Conservation (phyloP, 202 grass and related monocot species). For the Carex sylvatica region DNA sequence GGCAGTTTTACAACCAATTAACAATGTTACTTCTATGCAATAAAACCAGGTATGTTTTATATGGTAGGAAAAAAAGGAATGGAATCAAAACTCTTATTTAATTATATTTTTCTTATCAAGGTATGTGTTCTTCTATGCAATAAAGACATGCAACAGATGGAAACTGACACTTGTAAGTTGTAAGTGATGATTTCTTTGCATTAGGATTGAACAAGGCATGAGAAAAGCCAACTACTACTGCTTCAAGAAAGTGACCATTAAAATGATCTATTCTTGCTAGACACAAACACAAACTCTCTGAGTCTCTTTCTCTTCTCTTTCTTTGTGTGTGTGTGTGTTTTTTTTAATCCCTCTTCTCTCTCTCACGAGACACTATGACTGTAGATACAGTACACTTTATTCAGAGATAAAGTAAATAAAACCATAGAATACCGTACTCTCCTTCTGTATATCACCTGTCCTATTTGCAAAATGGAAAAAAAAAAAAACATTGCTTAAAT, state of each 20-base stretch:
- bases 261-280: slow-evolving; percentile 19
- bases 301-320: neutral
- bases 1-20: too few species aligned
- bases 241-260: slow-evolving; percentile 23
- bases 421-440: slow-evolving; percentile 4
- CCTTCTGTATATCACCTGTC: neutral
- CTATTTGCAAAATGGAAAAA: neutral
- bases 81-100: neutral
- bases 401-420: slow-evolving; percentile 16
- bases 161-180: slow-evolving; percentile 4
- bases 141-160: neutral
- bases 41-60: too few species aligned
- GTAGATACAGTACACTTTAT: slow-evolving; percentile 27
- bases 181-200: neutral
- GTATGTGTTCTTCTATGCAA: neutral
- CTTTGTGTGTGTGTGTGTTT: neutral
- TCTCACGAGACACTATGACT: slow-evolving; percentile 30
- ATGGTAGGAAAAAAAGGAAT: neutral
- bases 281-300: neutral
- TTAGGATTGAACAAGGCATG: slow-evolving; percentile 22
- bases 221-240: slow-evolving; percentile 8
- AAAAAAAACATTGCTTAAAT: neutral
- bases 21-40: too few species aligned
- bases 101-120: neutral
- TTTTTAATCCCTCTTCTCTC: neutral